Evolutionary conservation across 441 rosid species (phyloP), one percentile per base, ranked within the genome.

Genomic region (Gossypium lobatum): DNA sequence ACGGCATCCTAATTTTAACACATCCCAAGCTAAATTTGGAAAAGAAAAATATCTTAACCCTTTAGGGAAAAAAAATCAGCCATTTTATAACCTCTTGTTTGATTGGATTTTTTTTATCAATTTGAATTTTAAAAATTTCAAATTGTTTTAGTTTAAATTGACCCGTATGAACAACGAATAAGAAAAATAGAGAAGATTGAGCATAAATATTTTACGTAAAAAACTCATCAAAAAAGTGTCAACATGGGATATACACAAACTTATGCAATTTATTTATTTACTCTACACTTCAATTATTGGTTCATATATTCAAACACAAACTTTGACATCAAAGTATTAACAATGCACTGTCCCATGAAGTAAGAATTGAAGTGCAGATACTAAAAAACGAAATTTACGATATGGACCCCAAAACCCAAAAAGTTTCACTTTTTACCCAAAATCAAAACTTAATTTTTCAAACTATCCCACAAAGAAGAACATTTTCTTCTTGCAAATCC

Each of bases 401-500:
- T 28, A 28, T 28, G 26, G 2, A 25, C 26, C 1, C 0, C 1
- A 45, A 48, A 39, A 28, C 18, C n/a, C 2, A 2, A 8, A 25
- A 7, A 48, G 11, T 14, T 26, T 69, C 0, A 8, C 1, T 0
- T 42, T 39, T 39, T 20, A 7, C 18, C 13, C 64, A 48, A 18
- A 34, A 50, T 23, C 14, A 28, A 28, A 42, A 23, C 59, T 82
- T 79, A 81, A 73, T 20, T 80, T 13, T 83, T 89, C 66, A 92
- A 77, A 69, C 84, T 81, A 48, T 89, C 93, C 98, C 97, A 95
- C 74, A 92, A 79, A 70, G 97, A 85, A 75, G 92, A 83, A 86
- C 98, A 95, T 65, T 84, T 76, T 85, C 97, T 82, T 77, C 86
- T 86, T 0, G 95, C 97, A 73, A 94, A 94, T 72, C 98, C 98